phyloP scores from a whole-genome alignment of 2,329 filamentous ascomycete genomes.

The Trichoderma afroharzianum region DNA sequence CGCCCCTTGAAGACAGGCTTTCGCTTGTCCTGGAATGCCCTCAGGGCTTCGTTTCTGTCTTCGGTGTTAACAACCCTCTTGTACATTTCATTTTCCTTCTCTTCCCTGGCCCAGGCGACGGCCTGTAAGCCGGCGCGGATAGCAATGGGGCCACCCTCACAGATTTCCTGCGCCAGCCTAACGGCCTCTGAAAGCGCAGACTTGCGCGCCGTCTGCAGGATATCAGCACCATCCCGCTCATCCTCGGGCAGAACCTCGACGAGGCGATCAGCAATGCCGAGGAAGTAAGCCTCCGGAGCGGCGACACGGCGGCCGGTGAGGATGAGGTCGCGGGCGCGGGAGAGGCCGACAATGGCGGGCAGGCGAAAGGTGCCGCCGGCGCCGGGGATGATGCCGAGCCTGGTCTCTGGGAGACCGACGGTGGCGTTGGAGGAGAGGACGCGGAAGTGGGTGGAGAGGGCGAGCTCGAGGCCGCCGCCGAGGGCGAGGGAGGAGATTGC shows the following conservation, averaged over 20 bases:
- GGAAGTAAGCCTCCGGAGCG: slow-evolving; percentile 82
- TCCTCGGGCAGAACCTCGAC: slow-evolving; percentile 70
- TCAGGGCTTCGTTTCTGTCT: slow-evolving; percentile 83
- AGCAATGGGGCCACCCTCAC: slow-evolving; percentile 82
- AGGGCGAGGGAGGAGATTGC: slow-evolving; percentile 83
- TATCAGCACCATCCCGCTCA: slow-evolving; percentile 35
- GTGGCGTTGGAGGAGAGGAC: slow-evolving; percentile 75
- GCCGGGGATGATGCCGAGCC: slow-evolving; percentile 89
- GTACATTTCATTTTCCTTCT: slow-evolving; percentile 84
- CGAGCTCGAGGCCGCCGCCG: slow-evolving; percentile 90
- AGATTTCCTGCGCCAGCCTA: slow-evolving; percentile 77
- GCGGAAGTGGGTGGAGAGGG: slow-evolving; percentile 83
- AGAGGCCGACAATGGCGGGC: slow-evolving; percentile 72
- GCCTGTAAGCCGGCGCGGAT: slow-evolving; percentile 76
- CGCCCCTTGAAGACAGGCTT: slow-evolving; percentile 56
- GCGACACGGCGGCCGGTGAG: slow-evolving; percentile 83
- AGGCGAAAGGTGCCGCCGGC: slow-evolving; percentile 90
- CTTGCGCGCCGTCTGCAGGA: slow-evolving; percentile 58
- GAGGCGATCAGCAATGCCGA: slow-evolving; percentile 85
- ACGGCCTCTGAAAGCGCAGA: slow-evolving; percentile 73
- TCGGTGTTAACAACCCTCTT: slow-evolving; percentile 76
- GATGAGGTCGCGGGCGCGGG: slow-evolving; percentile 83
- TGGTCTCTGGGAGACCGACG: slow-evolving; percentile 85
- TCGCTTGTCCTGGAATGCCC: slow-evolving; percentile 70
- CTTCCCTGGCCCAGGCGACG: slow-evolving; percentile 67